Conservation (phyloP, 2,329 filamentous ascomycete species). For the Pestalotiopsis sp. region DNA sequence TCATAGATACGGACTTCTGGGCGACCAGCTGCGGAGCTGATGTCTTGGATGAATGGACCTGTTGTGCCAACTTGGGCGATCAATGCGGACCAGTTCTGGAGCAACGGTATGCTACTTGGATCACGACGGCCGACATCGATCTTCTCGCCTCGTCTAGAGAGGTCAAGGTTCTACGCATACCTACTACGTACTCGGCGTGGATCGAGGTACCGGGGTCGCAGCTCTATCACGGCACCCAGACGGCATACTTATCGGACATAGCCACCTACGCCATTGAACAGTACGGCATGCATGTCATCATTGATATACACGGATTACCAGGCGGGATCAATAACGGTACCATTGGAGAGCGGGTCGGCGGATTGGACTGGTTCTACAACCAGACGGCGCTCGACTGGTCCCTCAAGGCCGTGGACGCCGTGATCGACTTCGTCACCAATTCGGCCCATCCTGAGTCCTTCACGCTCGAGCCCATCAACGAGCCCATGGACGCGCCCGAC, state of each 20-base stretch:
- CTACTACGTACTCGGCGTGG: conserved; percentile 40
- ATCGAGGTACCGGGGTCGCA: conserved; percentile 34
- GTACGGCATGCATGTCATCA: conserved; percentile 38
- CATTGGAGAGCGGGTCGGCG: conserved; percentile 34
- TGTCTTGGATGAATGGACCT: conserved; percentile 37
- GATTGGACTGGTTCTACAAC: conserved; percentile 38
- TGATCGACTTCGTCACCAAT: conserved; percentile 33
- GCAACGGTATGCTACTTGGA: conserved; percentile 31
- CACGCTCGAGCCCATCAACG: conserved; percentile 40
- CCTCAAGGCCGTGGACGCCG: conserved; percentile 32
- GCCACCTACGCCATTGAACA: conserved; percentile 35
- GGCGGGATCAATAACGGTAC: conserved; percentile 29
- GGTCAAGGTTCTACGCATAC: conserved; percentile 37
- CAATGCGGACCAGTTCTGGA: conserved; percentile 33
- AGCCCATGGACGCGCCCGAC: conserved; percentile 36
- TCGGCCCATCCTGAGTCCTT: conserved; percentile 32
- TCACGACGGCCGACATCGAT: conserved; percentile 35
- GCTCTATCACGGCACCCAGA: conserved; percentile 36
- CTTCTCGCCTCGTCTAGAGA: conserved; percentile 31
- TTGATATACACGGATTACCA: conserved; percentile 32
- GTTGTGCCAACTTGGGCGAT: conserved; percentile 32
- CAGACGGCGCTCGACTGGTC: conserved; percentile 35
- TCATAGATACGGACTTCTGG: conserved; percentile 32
- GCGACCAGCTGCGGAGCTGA: conserved; percentile 19
- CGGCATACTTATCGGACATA: conserved; percentile 30